Evolutionary conservation across 2,329 filamentous ascomycete species (phyloP), one percentile per base, ranked within the genome.

Genomic region (Fusarium duplospermum): DNA sequence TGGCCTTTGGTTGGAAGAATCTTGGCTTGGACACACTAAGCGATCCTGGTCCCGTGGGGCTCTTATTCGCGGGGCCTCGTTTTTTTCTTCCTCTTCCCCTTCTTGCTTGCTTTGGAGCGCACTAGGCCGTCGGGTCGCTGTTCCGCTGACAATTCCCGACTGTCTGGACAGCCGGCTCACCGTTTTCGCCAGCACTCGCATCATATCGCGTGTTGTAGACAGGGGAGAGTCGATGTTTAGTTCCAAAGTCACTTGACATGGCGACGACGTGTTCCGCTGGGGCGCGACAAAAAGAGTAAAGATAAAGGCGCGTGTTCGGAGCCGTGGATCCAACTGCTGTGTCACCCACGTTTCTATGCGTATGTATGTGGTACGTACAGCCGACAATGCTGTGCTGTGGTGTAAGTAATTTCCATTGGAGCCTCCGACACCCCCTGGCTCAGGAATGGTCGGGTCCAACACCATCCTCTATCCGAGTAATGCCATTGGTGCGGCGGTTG

Each of bases 111-210:
- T 52, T 47, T 52, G 57, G 63, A 29, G 38, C 33, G 31, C 33
- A 36, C 38, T 57, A 60, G 45, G 9, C 35, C 35, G 50, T 67
- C 61, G 66, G 67, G 59, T 59, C 63, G 38, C 62, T 38, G 60
- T 75, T 64, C 64, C 57, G 70, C 60, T 67, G 69, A 54, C 47
- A 54, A 60, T 64, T 69, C 63, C 68, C 73, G 70, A 67, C 64
- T 63, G 59, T 62, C 36, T 73, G 75, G 75, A 47, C 61, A 40
- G 36, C 40, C 40, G 59, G 58, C 31, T 60, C 62, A 54, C 35
- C 42, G 67, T 66, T 60, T 18, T 73, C 61, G 47, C 54, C 61
- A 47, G 31, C 29, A 52, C 29, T n/a, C 13, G 38, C 35, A 70
- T 31, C 52, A 14, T 47, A 35, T 73, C 62, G 70, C 57, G 68